Evolutionary conservation across 2,329 filamentous ascomycete species (phyloP), one percentile per base, ranked within the genome.

Genomic region (Stromatinia cepivora): DNA sequence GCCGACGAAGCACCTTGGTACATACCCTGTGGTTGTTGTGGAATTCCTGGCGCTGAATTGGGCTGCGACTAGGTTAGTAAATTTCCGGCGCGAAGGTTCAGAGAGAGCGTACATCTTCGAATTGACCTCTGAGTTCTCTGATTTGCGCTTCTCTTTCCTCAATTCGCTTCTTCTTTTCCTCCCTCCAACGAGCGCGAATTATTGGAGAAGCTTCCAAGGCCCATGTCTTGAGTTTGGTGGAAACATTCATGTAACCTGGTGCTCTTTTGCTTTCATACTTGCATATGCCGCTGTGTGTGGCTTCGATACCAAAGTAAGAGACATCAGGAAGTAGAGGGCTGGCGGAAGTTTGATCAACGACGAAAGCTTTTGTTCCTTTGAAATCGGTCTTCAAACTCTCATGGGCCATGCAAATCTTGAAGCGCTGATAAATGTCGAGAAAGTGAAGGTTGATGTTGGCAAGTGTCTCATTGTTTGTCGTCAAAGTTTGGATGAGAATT

Each of bases 391-490:
- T 90, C 73, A 89, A 87, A 58, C 88, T 89, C 76, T 94, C 91
- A 68, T 93, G 90, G 50, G 88, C 91, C 85, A 93, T 92, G 75
- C 91, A 90, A 64, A 93, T 88, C 72, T 87, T 85, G 76, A 92
- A 93, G 1, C 88, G 84, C 69, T 87, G 85, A 72, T 91, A 88
- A 39, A 93, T 87, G 65, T 92, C 88, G 25, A 89, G 82, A 73
- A 94, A 94, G 69, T 89, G 85, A 65, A 83, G 86, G 78, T 92
- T 93, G 78, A 94, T 92, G 71, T 90, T 89, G 74, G 90, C 87
- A 7, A 94, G 80, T 0, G 87, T 91, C 79, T 93, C 91, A 70
- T 90, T 93, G 76, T 93, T 88, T 64, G 84, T 87, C 77, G 89
- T 89, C n/a, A 94, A 82, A 2, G 90, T 89, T 75, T 85, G 87